phyloP scores from a whole-genome alignment of 139 green algal genomes.

The Pleodorina starrii region DNA sequence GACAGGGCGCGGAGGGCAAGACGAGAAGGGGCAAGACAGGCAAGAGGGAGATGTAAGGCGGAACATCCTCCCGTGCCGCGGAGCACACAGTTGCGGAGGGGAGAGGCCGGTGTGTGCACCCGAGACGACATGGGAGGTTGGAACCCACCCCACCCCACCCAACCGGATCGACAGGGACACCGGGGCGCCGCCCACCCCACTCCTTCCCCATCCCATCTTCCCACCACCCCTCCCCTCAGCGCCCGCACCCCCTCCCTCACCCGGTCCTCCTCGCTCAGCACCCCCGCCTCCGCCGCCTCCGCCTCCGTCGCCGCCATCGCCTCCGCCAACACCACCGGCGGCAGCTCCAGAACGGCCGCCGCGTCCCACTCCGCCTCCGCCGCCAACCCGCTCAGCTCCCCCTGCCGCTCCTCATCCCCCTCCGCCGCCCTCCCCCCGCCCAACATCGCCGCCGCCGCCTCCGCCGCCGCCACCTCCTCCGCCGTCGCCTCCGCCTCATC shows the following conservation, averaged over 20 bases:
- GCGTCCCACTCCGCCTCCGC: slow-evolving; percentile 27
- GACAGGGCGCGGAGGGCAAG: not conserved
- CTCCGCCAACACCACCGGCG: slow-evolving; percentile 17
- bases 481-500: not conserved
- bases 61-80: too few species aligned
- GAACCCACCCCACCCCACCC: too few species aligned
- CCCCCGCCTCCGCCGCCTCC: not conserved
- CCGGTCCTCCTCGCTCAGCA: not conserved
- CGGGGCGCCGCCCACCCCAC: too few species aligned
- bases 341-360: not conserved
- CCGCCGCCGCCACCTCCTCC: not conserved
- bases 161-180: too few species aligned
- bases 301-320: not conserved
- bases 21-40: too few species aligned
- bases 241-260: too few species aligned
- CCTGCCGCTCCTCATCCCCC: not conserved
- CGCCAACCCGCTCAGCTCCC: not conserved
- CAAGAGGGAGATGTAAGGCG: too few species aligned
- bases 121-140: too few species aligned
- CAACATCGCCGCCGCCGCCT: not conserved
- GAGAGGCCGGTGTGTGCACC: too few species aligned
- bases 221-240: too few species aligned
- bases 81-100: too few species aligned
- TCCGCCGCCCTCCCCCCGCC: not conserved
- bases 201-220: too few species aligned